A percentile compares a stretch with the other conserved stretches of the same genome.
phyloP scores from a whole-genome alignment of 139 green algal species.

The Zygnema cylindricum region DNA sequence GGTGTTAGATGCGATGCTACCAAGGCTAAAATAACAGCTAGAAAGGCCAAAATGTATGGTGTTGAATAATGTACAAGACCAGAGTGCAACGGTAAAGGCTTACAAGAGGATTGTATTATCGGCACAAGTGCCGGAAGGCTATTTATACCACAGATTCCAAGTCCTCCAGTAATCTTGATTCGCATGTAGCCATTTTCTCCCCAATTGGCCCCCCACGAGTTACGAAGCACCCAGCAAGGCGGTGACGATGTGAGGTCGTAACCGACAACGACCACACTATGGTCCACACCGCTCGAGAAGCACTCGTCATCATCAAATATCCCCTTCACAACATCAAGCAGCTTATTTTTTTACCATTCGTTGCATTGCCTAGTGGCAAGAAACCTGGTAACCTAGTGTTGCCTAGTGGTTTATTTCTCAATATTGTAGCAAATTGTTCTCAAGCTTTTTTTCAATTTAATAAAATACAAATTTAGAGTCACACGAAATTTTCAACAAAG shows the following conservation, averaged over 20 bases:
- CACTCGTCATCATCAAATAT: not conserved
- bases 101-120: not conserved
- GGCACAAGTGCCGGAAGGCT: not conserved
- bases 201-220: slow-evolving; percentile 10
- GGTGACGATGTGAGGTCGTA: not conserved
- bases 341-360: too few relatives aligned
- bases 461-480: too few relatives aligned
- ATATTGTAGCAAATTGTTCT: not conserved
- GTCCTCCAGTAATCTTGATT: not conserved
- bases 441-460: not conserved
- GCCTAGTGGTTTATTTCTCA: too few relatives aligned
- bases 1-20: too few relatives aligned
- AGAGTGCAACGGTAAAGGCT: not conserved
- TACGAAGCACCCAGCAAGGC: not conserved
- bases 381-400: too few relatives aligned
- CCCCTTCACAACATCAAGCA: not conserved
- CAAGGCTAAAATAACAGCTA: too few relatives aligned
- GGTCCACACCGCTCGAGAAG: not conserved
- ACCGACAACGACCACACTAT: not conserved
- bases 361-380: not conserved
- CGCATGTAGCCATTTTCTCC: slow-evolving; percentile 11
- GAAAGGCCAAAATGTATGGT: too few relatives aligned
- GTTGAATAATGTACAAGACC: not conserved
- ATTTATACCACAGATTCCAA: not conserved
- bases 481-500: too few relatives aligned